Conservation (phyloP, 768 basidiomycete genomes). For the Cyathus striatus region DNA sequence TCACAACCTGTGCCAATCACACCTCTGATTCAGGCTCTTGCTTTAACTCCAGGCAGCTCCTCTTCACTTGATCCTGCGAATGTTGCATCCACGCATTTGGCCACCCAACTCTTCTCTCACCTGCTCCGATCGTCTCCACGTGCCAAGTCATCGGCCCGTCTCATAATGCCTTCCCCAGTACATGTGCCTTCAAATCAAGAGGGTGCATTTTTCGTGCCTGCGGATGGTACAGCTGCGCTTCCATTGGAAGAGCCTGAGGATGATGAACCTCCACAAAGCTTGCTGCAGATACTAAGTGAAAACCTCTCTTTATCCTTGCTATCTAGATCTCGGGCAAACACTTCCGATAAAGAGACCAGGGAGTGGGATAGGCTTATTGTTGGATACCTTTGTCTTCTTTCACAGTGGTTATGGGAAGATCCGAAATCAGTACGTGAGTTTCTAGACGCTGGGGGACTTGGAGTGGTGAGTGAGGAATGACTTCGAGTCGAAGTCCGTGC, state of each 20-base stretch:
- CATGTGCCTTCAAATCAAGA: conserved; percentile 22
- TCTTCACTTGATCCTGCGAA: conserved; percentile 43
- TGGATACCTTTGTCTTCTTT: conserved; percentile 76
- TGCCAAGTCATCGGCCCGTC: conserved; percentile 59
- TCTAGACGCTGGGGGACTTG: conserved; percentile 83
- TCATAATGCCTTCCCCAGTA: conserved; percentile 49
- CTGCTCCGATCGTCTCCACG: conserved; percentile 65
- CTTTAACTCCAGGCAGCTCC: conserved; percentile 54
- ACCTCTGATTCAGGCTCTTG: conserved; percentile 66
- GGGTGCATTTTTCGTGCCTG: conserved; percentile 70
- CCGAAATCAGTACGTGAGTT: conserved; percentile 84
- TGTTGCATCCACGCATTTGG: conserved; percentile 66
- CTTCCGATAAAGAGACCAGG: conserved; percentile 64
- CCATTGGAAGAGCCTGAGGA: conserved; percentile 36
- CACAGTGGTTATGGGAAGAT: conserved; percentile 98
- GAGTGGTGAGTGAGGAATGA: conserved; percentile 60
- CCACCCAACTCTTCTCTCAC: conserved; percentile 75
- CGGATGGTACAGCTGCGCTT: conserved; percentile 50
- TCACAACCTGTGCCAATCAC: conserved; percentile 45
- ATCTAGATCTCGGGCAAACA: conserved; percentile 62
- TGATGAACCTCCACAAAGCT: conserved; percentile 61
- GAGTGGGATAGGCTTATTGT: conserved; percentile 92
- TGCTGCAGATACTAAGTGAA: conserved; percentile 85
- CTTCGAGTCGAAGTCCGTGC: neutral
- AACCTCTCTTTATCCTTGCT: conserved; percentile 86